Conservation (phyloP, 139 green algal species). For the Coccomyxa sp. region DNA sequence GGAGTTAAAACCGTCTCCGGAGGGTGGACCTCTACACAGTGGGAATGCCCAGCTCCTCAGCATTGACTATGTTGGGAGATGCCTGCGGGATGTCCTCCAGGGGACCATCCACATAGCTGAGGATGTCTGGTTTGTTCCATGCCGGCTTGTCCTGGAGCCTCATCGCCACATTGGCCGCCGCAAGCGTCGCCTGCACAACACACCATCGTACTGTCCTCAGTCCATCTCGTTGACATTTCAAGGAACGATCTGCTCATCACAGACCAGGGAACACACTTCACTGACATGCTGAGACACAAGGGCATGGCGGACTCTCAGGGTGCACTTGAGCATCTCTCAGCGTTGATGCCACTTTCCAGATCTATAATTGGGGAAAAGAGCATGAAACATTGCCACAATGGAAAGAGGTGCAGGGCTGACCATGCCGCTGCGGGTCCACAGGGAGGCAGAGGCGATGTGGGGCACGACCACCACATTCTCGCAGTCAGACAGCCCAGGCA, state of each 20-base stretch:
- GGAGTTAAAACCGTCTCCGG: no score
- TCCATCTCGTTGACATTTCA: background rate
- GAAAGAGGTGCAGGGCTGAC: conserved; percentile 16
- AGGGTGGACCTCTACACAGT: background rate
- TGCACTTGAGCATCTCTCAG: background rate
- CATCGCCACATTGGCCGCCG: conserved; percentile 87
- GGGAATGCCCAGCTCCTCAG: conserved; percentile 7
- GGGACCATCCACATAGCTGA: conserved; percentile 81
- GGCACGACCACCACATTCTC: conserved; percentile 95
- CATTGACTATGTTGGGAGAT: conserved; percentile 92
- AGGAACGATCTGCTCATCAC: background rate
- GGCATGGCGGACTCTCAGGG: background rate
- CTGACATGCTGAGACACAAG: background rate
- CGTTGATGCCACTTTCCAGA: background rate
- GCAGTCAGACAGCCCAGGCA: conserved; percentile 82
- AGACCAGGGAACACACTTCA: no score
- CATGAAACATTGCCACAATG: background rate
- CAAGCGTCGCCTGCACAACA: conserved; percentile 76
- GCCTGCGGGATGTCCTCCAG: conserved; percentile 69
- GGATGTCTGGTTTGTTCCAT: conserved; percentile 70
- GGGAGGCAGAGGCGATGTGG: conserved; percentile 95
- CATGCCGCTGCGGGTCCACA: conserved; percentile 88
- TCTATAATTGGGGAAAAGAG: background rate
- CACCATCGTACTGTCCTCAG: background rate
- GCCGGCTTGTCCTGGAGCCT: conserved; percentile 64